These are phyloP conservation scores for Saccharomycopsis sp. DNA, from an alignment of 805 yeast genomes.

Conservation along the genomic window DNA sequence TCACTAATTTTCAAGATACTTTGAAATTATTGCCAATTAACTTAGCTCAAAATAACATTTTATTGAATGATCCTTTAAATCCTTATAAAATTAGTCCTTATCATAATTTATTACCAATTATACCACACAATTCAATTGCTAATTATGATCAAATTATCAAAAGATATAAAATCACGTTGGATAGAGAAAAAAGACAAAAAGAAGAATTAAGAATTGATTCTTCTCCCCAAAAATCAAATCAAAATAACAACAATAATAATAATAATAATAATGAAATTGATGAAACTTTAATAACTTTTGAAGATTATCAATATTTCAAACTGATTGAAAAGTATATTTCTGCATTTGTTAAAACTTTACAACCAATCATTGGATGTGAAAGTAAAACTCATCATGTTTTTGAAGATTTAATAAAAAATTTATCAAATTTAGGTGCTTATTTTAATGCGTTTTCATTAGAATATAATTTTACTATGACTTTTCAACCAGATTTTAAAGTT, in stretches of 20 bases:
- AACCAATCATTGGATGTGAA: conserved; percentile 17
- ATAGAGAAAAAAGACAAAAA: conserved; percentile 4
- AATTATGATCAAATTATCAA: conserved; percentile 14
- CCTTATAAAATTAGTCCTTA: conserved; percentile 17
- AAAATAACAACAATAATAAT: neutral
- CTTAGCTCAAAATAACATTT: conserved; percentile 13
- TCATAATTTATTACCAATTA: conserved; percentile 16
- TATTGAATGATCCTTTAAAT: conserved; percentile 16
- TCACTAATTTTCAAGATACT: conserved; percentile 12
- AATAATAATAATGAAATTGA: conserved; percentile 1
- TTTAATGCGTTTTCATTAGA: conserved; percentile 53
- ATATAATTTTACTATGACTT: conserved; percentile 21
- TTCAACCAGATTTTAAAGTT: conserved; percentile 16
- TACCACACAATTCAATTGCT: conserved; percentile 2
- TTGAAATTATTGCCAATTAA: conserved; percentile 13
- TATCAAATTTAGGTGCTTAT: conserved; percentile 69
- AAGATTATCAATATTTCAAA: conserved; percentile 9
- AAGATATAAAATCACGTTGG: conserved; percentile 8
- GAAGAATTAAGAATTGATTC: conserved; percentile 9
- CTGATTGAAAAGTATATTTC: conserved; percentile 11
- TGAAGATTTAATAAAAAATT: conserved; percentile 49
- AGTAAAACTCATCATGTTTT: conserved; percentile 23
- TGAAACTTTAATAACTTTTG: conserved; percentile 18
- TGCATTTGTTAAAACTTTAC: conserved; percentile 1
- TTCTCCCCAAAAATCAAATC: conserved; percentile 1